Conservation (phyloP, 176 grass and related monocot genomes). For the Oryza coarctata region DNA sequence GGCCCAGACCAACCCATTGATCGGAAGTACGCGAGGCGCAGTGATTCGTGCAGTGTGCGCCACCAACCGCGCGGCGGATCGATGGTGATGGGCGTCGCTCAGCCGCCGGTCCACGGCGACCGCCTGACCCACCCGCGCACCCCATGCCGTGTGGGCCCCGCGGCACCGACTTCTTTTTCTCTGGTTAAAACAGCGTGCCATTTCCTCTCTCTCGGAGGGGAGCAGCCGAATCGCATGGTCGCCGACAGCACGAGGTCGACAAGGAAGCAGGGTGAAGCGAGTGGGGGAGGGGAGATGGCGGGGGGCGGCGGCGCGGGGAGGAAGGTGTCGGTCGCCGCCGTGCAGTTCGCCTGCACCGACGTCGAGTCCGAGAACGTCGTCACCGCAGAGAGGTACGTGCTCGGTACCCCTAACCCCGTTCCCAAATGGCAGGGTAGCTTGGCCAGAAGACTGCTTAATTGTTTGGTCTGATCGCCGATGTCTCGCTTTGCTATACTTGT, state of each 20-base stretch:
- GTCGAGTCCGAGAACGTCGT: constrained; percentile 69
- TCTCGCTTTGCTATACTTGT: no score
- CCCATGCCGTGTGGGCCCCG: neutral
- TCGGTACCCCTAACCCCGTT: neutral
- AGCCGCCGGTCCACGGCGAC: neutral
- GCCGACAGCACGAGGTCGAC: neutral
- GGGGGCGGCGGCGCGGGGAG: constrained; percentile 42
- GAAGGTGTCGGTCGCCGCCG: constrained; percentile 74
- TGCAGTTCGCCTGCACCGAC: constrained; percentile 96
- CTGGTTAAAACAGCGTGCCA: neutral
- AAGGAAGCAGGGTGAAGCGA: neutral
- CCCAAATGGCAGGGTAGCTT: neutral
- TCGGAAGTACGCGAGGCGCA: no score
- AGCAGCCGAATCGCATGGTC: neutral
- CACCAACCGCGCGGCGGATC: neutral
- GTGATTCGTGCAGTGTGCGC: neutral
- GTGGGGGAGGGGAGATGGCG: constrained; percentile 31
- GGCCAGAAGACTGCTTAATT: neutral
- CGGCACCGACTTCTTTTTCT: neutral
- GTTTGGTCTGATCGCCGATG: neutral
- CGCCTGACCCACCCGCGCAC: neutral
- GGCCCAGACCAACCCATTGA: neutral
- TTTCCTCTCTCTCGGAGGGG: neutral
- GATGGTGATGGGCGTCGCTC: neutral
- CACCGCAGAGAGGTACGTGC: constrained; percentile 71